Evolutionary conservation across 306 rosid species (phyloP), one percentile per base, ranked within the genome.

Genomic region (Aeschynomene evenia): DNA sequence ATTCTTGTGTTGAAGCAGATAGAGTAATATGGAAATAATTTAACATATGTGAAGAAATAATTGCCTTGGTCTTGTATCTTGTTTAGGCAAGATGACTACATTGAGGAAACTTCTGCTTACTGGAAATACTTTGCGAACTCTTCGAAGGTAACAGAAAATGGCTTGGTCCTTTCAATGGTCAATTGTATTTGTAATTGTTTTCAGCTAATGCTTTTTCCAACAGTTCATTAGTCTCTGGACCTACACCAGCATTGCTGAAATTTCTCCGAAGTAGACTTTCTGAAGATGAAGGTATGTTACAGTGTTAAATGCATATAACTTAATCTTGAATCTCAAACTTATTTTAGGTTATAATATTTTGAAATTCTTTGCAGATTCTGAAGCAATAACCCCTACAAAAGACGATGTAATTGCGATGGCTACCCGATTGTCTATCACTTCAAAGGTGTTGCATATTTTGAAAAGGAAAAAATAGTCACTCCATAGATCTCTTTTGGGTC

Each of bases 211-310:
- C 29, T 46, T 70, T 64, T 80, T 46, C 76, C 42, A 21, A 20
- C 92, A 93, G 98, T 77, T 85, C 98, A 69, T 86, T 93, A 81
- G 90, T 93, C 73, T 70, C 91, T 79, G 98, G 98, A 76, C 86
- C 96, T 54, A 88, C 98, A 14, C 83, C 82, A 39, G 82, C 92
- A 45, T 83, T 93, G 55, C 62, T 93, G 76, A 93, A 56, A 79
- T 85, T 48, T 85, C 97, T 93, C 53, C 90, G 69, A 40, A 90
- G 94, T 83, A 85, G 97, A 74, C 97, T 93, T 80, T 84, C 96
- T 79, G 86, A 82, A 66, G 81, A 73, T 81, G 96, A 93, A 88
- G 89, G 96, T 86, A 74, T 71, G 31, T 39, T 39, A 21, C 51
- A 50, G 20, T 37, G 53, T 13, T 45, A 70, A 31, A 52, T 37